Base-by-base conservation (phyloP, 2,329 filamentous ascomycete species). In the Exophiala calicioides region DNA sequence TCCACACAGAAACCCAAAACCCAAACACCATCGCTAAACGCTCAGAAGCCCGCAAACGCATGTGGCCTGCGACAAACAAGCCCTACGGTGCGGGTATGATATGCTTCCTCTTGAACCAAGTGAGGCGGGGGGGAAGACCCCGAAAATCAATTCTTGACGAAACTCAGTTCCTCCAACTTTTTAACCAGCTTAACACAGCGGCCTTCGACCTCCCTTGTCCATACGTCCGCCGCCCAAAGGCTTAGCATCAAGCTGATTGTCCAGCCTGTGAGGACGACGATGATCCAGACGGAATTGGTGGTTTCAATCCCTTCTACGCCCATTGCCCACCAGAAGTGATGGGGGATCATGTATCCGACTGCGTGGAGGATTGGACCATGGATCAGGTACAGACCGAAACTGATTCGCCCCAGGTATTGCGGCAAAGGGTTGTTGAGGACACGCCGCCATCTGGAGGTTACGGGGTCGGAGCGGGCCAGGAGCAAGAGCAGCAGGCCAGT, bases 141-240 rank as follows among this genome's bases (percentile, higher is more conserved):
- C n/a, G n/a, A 15, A 35, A 16, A 35, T 45, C 27, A 44, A 8
- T 36, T 37, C 24, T 55, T 58, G 33, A 44, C 50, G 33, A 59
- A 58, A 38, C 53, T 55, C 3, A 53, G 13, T 9, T 46, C 44
- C 34, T 59, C 57, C 35, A 56, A 38, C 31, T 47, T 55, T 47
- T 57, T 59, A 9, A 56, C 53, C 10, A 38, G 29, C 40, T 57
- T 55, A 30, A 53, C 52, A 41, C 57, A 58, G 13, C 55, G 33
- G 15, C 51, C 44, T 31, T 59, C 57, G 5, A 59, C 53, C 41
- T 59, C 57, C 20, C 55, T 37, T 5, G 40, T 49, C 57, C 55
- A 82, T 3, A 84, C 46, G 61, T 84, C 80, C 1, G 76, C 75
- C 4, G 72, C 68, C 72, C 78, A 82, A 4, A 82, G 66, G 0